These are phyloP conservation scores for Pichia nakasei DNA, from an alignment of 805 yeast genomes.

Conservation along the genomic window DNA sequence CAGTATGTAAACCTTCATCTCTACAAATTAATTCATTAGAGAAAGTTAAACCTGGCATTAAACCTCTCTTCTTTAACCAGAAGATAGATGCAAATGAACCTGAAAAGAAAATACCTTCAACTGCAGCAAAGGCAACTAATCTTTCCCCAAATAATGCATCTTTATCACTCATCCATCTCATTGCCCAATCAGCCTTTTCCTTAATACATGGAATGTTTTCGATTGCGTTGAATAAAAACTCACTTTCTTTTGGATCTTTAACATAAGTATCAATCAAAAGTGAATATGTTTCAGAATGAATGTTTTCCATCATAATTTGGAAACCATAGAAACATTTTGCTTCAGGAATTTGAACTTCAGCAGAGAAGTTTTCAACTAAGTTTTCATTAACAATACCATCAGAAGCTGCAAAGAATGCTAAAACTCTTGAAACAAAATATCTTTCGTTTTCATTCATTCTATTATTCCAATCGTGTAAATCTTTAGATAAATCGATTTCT, in stretches of 20 bases:
- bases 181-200: conserved; percentile 98
- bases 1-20: conserved; percentile 98
- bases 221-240: conserved; percentile 87
- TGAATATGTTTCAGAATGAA: conserved; percentile 96
- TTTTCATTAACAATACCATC: conserved; percentile 98
- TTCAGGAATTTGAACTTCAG: conserved; percentile 95
- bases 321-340: conserved; percentile 98
- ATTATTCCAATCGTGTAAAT: conserved; percentile 86
- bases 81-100: conserved; percentile 98
- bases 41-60: conserved; percentile 98
- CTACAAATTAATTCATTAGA: conserved; percentile 96
- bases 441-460: conserved; percentile 85
- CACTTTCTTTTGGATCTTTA: conserved; percentile 91
- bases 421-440: conserved; percentile 81
- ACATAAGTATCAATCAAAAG: conserved; percentile 89
- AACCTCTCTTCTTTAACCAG: conserved; percentile 98
- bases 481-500: conserved; percentile 94
- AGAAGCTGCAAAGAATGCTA: conserved; percentile 97
- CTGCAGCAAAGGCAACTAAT: conserved; percentile 96
- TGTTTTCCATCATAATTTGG: conserved; percentile 99
- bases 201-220: conserved; percentile 94
- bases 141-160: conserved; percentile 91
- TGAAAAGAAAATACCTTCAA: conserved; percentile 96
- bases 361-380: conserved; percentile 92
- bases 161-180: conserved; percentile 89